Evolutionary conservation across 805 yeast genomes (phyloP).

Genomic region (Myxozyma lipomycoides): DNA sequence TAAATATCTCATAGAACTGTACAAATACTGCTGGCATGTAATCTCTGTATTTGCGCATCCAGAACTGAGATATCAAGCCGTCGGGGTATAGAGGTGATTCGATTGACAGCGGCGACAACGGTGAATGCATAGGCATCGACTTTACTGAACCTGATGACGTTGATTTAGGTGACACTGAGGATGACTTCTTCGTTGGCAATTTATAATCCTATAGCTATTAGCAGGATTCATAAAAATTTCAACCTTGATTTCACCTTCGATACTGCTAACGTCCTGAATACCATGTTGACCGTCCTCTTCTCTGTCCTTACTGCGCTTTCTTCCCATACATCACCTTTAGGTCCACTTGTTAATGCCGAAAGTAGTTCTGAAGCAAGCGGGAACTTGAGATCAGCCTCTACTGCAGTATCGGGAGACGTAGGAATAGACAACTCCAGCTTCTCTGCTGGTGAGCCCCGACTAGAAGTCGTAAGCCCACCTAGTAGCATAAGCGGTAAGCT

Average conservation of each 20-base stretch:
- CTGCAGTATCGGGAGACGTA: background rate
- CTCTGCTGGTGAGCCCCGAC: background rate
- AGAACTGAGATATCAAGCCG: slow-evolving; percentile 44
- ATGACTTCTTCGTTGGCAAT: slow-evolving; percentile 21
- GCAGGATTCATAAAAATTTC: background rate
- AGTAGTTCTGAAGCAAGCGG: slow-evolving; percentile 16
- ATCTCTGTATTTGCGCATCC: slow-evolving; percentile 54
- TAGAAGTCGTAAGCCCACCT: slow-evolving; percentile 19
- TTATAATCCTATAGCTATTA: slow-evolving; percentile 8
- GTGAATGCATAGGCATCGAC: slow-evolving; percentile 30
- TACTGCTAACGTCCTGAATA: slow-evolving; percentile 16
- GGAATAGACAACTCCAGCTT: background rate
- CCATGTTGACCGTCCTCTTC: slow-evolving; percentile 2
- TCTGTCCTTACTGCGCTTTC: slow-evolving; percentile 10
- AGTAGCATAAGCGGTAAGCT: slow-evolving; percentile 25
- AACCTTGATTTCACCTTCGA: slow-evolving; percentile 7
- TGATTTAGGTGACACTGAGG: slow-evolving; percentile 18
- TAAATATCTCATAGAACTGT: slow-evolving; percentile 42
- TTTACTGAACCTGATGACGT: slow-evolving; percentile 6
- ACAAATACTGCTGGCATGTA: slow-evolving; percentile 48
- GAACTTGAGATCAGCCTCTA: slow-evolving; percentile 6
- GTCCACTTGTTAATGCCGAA: slow-evolving; percentile 15
- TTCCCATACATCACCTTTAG: slow-evolving; percentile 17
- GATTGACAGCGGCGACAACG: slow-evolving; percentile 46
- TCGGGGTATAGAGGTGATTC: slow-evolving; percentile 42